Evolutionary conservation across 768 basidiomycete species (phyloP).

Genomic region (Phylloporus sp.): DNA sequence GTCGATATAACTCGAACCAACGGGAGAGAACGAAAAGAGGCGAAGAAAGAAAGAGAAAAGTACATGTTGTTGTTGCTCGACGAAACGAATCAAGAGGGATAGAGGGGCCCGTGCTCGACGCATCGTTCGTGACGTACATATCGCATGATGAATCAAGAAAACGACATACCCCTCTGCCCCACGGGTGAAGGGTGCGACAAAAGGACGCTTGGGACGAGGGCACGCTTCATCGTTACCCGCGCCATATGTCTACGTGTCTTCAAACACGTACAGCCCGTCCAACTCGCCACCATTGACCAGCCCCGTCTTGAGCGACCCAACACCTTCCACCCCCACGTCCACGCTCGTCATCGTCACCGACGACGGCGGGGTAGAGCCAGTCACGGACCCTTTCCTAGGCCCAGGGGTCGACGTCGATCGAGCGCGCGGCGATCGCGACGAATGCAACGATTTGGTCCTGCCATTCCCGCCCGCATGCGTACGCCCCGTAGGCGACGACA

Average conservation of each 20-base stretch:
- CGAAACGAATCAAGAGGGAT: not conserved
- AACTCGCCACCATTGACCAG: slow-evolving; percentile 29
- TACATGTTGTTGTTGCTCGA: no score
- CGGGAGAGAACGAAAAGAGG: not conserved
- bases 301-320: slow-evolving; percentile 23
- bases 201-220: not conserved
- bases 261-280: slow-evolving; percentile 31
- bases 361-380: slow-evolving; percentile 18
- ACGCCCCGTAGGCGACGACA: slow-evolving; percentile 5
- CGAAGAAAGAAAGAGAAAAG: not conserved
- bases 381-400: no score
- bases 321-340: slow-evolving; percentile 12
- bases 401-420: slow-evolving; percentile 6
- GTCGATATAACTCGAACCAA: slow-evolving; percentile 9
- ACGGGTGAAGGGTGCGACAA: not conserved
- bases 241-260: slow-evolving; percentile 11
- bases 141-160: no score
- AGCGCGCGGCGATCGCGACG: slow-evolving; percentile 9
- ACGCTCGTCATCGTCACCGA: slow-evolving; percentile 19
- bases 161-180: slow-evolving; percentile 5
- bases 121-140: not conserved
- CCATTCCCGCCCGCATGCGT: not conserved
- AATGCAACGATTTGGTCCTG: not conserved
- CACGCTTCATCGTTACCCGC: no score
- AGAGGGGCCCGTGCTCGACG: slow-evolving; percentile 1